Percentiles rank a stretch among this genome's conserved stretches.
phyloP scores from a whole-genome alignment of 2,329 filamentous ascomycete genomes.

The Leptographium wingfieldii region DNA sequence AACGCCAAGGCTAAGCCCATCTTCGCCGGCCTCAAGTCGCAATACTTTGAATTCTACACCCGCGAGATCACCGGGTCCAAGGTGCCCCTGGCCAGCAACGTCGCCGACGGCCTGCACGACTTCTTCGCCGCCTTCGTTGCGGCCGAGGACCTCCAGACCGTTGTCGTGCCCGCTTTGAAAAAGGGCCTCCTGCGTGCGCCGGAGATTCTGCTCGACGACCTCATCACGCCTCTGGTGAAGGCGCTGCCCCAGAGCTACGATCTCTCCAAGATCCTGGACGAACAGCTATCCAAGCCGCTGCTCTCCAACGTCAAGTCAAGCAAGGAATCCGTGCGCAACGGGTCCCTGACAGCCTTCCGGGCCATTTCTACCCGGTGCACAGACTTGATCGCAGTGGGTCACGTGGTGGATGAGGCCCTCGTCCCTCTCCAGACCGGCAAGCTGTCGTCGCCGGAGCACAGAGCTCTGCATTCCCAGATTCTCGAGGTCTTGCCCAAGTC shows the following conservation, averaged over 20 bases:
- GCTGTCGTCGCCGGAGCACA: slow-evolving; percentile 72
- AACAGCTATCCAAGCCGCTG: slow-evolving; percentile 70
- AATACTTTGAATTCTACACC: slow-evolving; percentile 71
- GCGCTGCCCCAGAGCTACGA: slow-evolving; percentile 62
- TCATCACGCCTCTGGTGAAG: slow-evolving; percentile 60
- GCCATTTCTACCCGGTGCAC: slow-evolving; percentile 50
- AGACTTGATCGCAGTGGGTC: slow-evolving; percentile 45
- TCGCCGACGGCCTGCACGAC: slow-evolving; percentile 61
- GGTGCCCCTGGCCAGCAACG: slow-evolving; percentile 54
- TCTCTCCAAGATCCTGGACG: slow-evolving; percentile 58
- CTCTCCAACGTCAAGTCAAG: slow-evolving; percentile 87
- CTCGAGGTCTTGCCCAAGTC: slow-evolving; percentile 52
- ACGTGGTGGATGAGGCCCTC: slow-evolving; percentile 66
- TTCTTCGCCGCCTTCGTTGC: slow-evolving; percentile 71
- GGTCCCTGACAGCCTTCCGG: slow-evolving; percentile 62
- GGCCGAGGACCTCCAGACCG: slow-evolving; percentile 59
- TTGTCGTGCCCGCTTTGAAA: slow-evolving; percentile 71
- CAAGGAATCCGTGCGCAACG: slow-evolving; percentile 63
- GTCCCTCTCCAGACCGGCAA: slow-evolving; percentile 73
- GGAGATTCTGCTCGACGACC: slow-evolving; percentile 72
- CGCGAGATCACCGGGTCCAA: slow-evolving; percentile 78
- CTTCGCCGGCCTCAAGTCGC: slow-evolving; percentile 53
- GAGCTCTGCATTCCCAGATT: slow-evolving; percentile 71
- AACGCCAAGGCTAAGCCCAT: slow-evolving; percentile 48
- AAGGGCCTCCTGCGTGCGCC: slow-evolving; percentile 82